A percentile compares a stretch with the other conserved stretches of the same genome.
Conservation (phyloP, 1,284 basidiomycete species). For the Moesziomyces sp. region DNA sequence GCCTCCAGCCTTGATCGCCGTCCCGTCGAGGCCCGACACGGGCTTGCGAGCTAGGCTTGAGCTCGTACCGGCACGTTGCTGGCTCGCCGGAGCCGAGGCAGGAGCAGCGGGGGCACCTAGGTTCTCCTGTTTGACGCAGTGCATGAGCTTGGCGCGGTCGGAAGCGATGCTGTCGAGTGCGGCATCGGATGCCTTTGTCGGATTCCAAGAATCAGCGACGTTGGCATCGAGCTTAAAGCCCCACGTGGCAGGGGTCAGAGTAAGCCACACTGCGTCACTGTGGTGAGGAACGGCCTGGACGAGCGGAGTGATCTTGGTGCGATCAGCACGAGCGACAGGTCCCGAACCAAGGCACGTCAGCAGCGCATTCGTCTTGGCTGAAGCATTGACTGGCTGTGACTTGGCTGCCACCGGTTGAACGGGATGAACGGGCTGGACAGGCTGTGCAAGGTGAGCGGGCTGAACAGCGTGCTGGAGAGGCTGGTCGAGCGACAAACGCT, state of each 20-base stretch:
- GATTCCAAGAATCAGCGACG: slow-evolving; percentile 8
- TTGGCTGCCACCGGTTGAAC: too few relatives aligned
- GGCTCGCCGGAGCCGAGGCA: too few relatives aligned
- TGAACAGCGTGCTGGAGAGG: too few relatives aligned
- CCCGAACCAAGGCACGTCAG: slow-evolving; percentile 20
- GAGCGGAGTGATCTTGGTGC: slow-evolving; percentile 5
- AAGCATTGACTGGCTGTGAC: too few relatives aligned
- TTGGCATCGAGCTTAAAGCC: slow-evolving; percentile 16
- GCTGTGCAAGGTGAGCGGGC: too few relatives aligned
- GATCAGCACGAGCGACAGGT: background rate
- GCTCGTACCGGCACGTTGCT: too few relatives aligned
- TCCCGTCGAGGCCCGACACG: too few relatives aligned
- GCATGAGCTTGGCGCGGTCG: slow-evolving; percentile 10
- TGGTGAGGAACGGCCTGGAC: slow-evolving; percentile 6
- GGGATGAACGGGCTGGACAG: background rate
- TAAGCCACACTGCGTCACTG: slow-evolving; percentile 8
- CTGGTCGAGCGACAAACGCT: too few relatives aligned
- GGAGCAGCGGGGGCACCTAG: background rate
- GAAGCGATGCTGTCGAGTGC: slow-evolving; percentile 1
- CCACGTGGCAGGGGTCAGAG: slow-evolving; percentile 16
- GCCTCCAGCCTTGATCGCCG: too few relatives aligned
- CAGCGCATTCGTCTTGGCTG: background rate
- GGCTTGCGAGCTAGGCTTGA: too few relatives aligned
- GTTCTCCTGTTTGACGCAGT: slow-evolving; percentile 5
- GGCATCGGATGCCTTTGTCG: background rate